phyloP scores from a whole-genome alignment of 2,329 filamentous ascomycete genomes.

The Leptosphaerulina australis region DNA sequence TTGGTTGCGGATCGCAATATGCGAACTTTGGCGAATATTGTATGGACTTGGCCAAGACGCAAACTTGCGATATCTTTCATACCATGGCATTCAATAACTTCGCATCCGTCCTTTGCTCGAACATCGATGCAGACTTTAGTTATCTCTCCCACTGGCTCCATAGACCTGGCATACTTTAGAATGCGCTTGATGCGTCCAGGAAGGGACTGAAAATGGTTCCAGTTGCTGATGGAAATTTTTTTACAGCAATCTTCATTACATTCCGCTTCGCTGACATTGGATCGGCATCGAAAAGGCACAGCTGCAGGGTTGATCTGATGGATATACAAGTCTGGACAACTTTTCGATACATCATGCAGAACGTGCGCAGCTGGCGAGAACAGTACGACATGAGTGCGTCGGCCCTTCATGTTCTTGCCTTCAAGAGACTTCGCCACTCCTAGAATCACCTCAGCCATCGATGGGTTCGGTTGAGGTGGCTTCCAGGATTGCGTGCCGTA shows the following conservation, averaged over 20 bases:
- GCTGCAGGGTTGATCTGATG: slow-evolving; percentile 39
- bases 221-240: slow-evolving; percentile 37
- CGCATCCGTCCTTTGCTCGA: slow-evolving; percentile 32
- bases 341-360: slow-evolving; percentile 32
- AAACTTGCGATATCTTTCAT: slow-evolving; percentile 25
- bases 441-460: slow-evolving; percentile 36
- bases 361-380: slow-evolving; percentile 32
- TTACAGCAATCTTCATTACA: slow-evolving; percentile 33
- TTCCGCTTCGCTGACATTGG: slow-evolving; percentile 18
- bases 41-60: slow-evolving; percentile 37
- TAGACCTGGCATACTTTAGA: slow-evolving; percentile 33
- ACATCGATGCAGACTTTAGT: slow-evolving; percentile 31
- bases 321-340: slow-evolving; percentile 29
- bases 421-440: slow-evolving; percentile 32
- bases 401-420: slow-evolving; percentile 16
- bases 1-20: slow-evolving; percentile 23
- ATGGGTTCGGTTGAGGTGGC: slow-evolving; percentile 38
- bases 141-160: slow-evolving; percentile 31
- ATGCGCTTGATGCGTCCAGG: slow-evolving; percentile 32
- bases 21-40: slow-evolving; percentile 31
- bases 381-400: slow-evolving; percentile 36
- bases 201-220: slow-evolving; percentile 31
- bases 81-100: slow-evolving; percentile 29
- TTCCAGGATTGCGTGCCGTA: slow-evolving; percentile 34
- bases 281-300: slow-evolving; percentile 27